These are phyloP conservation scores for Fusarium sp. DNA, from an alignment of 2,329 filamentous ascomycete species.

Conservation along the genomic window DNA sequence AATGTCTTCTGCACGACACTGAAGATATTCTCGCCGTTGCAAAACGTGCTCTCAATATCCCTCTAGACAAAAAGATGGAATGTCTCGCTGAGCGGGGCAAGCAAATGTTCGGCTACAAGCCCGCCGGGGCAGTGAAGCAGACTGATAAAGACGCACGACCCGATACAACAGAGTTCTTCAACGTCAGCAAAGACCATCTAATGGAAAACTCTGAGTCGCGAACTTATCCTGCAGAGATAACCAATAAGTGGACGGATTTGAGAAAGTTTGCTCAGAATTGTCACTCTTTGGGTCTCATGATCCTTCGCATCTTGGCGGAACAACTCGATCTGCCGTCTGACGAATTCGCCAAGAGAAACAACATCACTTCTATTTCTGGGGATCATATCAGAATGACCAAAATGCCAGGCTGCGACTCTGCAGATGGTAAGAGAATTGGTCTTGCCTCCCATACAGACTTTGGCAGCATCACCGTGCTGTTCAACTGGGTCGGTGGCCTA, in stretches of 20 bases:
- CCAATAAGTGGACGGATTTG: accelerated
- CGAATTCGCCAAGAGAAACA: background rate
- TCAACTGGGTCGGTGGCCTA: background rate
- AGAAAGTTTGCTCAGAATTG: accelerated
- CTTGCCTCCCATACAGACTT: background rate
- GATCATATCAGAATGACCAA: background rate
- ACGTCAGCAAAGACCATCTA: background rate
- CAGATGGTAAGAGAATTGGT: background rate
- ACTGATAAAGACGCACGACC: background rate
- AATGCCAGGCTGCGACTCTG: background rate
- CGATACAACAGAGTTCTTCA: background rate
- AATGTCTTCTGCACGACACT: background rate
- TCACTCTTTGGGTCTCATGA: background rate
- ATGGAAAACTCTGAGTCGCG: accelerated
- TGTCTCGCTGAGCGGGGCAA: background rate
- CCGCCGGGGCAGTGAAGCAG: background rate
- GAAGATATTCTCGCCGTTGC: background rate
- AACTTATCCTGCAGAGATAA: background rate
- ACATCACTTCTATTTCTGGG: background rate
- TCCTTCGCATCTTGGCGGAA: background rate
- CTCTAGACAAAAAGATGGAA: background rate
- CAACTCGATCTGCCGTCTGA: background rate
- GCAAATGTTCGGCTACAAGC: background rate
- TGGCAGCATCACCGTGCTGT: background rate
- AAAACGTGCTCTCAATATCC: background rate